These are phyloP conservation scores for Phytophthora europaea DNA, from an alignment of 352 stramenopile species.

Conservation along the genomic window DNA sequence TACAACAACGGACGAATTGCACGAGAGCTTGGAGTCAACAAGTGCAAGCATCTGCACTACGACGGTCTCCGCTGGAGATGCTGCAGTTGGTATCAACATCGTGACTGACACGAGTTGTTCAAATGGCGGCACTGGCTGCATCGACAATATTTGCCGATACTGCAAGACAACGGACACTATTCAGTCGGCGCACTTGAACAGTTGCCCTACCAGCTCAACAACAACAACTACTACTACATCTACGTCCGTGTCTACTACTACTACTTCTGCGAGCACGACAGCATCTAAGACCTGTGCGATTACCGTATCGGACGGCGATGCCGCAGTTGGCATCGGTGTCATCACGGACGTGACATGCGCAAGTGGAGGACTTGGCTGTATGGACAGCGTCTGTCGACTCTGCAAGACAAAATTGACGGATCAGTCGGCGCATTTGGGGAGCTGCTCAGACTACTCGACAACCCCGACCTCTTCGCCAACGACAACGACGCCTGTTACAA, in stretches of 20 bases:
- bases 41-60: constrained; percentile 19
- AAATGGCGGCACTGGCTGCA: constrained; percentile 28
- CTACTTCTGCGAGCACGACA: background rate
- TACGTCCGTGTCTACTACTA: background rate
- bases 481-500: constrained; percentile 4
- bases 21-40: constrained; percentile 6
- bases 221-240: background rate
- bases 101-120: constrained; percentile 28
- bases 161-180: background rate
- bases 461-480: background rate
- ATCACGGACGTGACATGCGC: constrained; percentile 36
- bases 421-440: constrained; percentile 34
- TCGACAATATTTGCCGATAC: background rate
- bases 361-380: constrained; percentile 38
- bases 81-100: constrained; percentile 39
- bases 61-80: constrained; percentile 23
- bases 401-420: constrained; percentile 37
- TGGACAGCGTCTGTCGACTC: constrained; percentile 34
- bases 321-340: constrained; percentile 35
- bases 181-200: constrained; percentile 14
- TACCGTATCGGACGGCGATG: constrained; percentile 31
- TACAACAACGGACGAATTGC: background rate
- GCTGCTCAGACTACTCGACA: constrained; percentile 23
- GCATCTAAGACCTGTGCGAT: constrained; percentile 9
- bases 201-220: constrained; percentile 15